Base-by-base conservation (phyloP, 306 rosid genomes). In the Vigna reflexopilosa region DNA sequence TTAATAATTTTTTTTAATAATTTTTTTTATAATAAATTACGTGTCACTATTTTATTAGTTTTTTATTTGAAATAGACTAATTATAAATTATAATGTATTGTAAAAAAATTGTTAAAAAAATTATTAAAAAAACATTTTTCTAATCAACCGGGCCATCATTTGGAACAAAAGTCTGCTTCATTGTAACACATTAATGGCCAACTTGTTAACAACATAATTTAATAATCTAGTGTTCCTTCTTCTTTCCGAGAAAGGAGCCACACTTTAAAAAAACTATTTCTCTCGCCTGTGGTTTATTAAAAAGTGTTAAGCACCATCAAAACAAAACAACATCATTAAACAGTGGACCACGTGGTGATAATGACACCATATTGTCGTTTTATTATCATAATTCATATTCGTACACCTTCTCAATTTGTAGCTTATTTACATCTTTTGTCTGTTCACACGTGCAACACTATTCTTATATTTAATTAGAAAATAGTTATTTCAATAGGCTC, bases 281-380 rank as follows among this genome's bases (percentile, higher is more conserved):
- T 0, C 34, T 30, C 34, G 34, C 79, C 76, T 15, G 17, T 70
- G 55, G 62, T 49, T 61, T 42, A 48, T 75, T 44, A 30, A 73
- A 30, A 55, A 69, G 1, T 26, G 69, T 80, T 81, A 69, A 64
- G 51, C 70, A 30, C 7, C 2, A 54, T 7, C 0, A 19, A 7
- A 50, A 34, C 20, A 40, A 67, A 67, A 78, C 59, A 75, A 2
- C 59, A 9, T 79, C 42, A 75, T 79, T 76, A 70, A 42, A 79
- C 57, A 80, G 78, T 62, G 75, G 78, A 79, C 89, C 91, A 75
- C 78, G 86, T 75, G 82, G 72, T 81, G 83, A 79, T 81, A 67
- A 78, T 75, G 86, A 78, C 69, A 58, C 4, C 73, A 67, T 65
- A 83, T 68, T 81, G 83, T 79, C 80, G 80, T 81, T 85, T 80